Evolutionary conservation across 306 rosid species (phyloP), one percentile per base, ranked within the genome.

Genomic region (Gillenia trifoliata): DNA sequence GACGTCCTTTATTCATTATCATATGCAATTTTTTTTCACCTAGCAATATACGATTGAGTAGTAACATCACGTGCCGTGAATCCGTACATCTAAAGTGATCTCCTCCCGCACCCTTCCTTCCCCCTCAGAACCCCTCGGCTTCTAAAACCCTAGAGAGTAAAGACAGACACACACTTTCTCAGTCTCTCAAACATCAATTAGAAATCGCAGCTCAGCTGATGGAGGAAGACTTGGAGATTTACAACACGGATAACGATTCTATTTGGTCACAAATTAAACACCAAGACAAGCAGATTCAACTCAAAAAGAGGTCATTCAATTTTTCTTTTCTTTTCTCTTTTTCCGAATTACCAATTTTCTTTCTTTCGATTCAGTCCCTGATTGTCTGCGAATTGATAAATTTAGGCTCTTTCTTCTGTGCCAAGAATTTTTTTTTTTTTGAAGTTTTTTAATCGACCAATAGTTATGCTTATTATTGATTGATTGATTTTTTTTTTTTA

Each of bases 301-400:
- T 81, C 30, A 93, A 89, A 83, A 83, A 82, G 64, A 91, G 89
- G 98, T 91, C 61, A 12, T 28, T 22, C n/a, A 3, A 22, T 5
- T 41, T 22, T 9, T 19, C 22, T 4, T 7, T 6, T n/a, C 26
- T 16, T 25, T 2, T 20, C 26, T 3, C 2, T 43, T 23, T 23
- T n/a, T 33, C 41, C 2, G 0, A 38, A 4, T 6, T 38, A 13
- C 23, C 20, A 28, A 30, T 56, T 66, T 23, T 33, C 17, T 25
- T 3, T 8, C 26, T 22, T 9, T 38, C 66, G 23, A 25, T 55
- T 55, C 61, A 2, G n/a, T 5, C n/a, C 56, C 23, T 19, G 23
- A 6, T 50, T 55, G 29, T 22, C 13, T 55, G 29, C 23, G 29
- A 55, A n/a, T 55, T 55, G 12, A 9, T 23, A 22, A n/a, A 55